Evolutionary conservation across 768 basidiomycete species (phyloP).

Genomic region (Boletellus ananas): DNA sequence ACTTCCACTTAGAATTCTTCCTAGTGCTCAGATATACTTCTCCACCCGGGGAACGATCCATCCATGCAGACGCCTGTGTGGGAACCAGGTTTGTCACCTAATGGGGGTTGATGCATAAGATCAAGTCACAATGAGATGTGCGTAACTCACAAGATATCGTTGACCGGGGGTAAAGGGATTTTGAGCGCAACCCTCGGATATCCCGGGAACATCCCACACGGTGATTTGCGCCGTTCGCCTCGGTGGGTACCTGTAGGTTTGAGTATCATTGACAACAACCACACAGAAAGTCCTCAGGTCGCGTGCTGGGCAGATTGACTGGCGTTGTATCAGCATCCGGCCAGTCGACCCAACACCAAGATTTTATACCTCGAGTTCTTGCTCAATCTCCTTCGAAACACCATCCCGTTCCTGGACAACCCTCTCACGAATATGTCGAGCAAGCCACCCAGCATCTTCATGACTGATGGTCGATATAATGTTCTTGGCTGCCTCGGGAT

Average conservation of each 20-base stretch:
- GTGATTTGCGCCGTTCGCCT: constrained; percentile 72
- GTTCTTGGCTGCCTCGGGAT: constrained; percentile 41
- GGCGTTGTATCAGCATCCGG: constrained; percentile 8
- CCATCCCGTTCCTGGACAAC: constrained; percentile 47
- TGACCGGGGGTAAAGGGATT: constrained; percentile 59
- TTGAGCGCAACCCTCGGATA: constrained; percentile 50
- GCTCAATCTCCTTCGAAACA: constrained; percentile 58
- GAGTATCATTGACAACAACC: constrained; percentile 60
- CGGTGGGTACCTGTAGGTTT: constrained; percentile 46
- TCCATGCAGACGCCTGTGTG: constrained; percentile 67
- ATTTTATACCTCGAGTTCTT: constrained; percentile 63
- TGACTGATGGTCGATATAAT: constrained; percentile 40
- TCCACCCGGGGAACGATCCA: constrained; percentile 52
- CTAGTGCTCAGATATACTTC: constrained; percentile 70
- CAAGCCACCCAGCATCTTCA: constrained; percentile 61
- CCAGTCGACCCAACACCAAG: not conserved
- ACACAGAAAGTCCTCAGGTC: constrained; percentile 76
- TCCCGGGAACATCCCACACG: constrained; percentile 70
- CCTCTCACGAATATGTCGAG: constrained; percentile 47
- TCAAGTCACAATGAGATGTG: not conserved
- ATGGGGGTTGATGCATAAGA: not conserved
- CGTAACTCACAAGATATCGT: constrained; percentile 56
- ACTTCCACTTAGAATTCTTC: constrained; percentile 62
- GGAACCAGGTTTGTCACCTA: constrained; percentile 66
- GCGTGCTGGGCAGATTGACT: constrained; percentile 67